A percentile compares a stretch with the other conserved stretches of the same genome.
Conservation (phyloP, 345 rosid genomes). For the Lepidium aucheri region DNA sequence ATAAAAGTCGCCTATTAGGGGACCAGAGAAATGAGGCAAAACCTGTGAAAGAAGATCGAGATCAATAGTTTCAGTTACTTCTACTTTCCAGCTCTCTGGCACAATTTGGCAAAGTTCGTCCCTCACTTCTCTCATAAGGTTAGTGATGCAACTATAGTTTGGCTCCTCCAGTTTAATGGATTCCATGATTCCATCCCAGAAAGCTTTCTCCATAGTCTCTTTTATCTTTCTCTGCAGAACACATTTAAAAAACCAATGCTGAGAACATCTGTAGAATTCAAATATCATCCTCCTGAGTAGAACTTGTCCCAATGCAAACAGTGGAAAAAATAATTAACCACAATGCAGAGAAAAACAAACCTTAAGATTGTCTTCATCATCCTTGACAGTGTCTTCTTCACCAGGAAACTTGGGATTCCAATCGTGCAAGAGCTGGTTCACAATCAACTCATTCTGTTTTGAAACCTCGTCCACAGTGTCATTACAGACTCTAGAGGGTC, state of each 20-base stretch:
- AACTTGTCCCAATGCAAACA: background rate
- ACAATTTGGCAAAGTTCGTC: constrained; percentile 84
- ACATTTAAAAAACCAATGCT: background rate
- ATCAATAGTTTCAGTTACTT: constrained; percentile 66
- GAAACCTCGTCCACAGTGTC: constrained; percentile 24
- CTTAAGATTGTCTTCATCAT: constrained; percentile 44
- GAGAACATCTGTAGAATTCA: background rate
- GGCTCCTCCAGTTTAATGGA: constrained; percentile 57
- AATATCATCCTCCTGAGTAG: background rate
- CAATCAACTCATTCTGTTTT: constrained; percentile 71
- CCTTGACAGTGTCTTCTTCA: constrained; percentile 27
- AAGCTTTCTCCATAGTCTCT: constrained; percentile 77
- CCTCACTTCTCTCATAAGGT: constrained; percentile 81
- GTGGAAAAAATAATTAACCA: background rate
- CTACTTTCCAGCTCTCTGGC: constrained; percentile 75
- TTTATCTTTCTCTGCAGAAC: constrained; percentile 54
- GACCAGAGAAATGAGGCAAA: background rate
- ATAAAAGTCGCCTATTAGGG: background rate
- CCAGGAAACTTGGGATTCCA: constrained; percentile 32
- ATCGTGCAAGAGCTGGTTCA: constrained; percentile 70
- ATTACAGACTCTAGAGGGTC: constrained; percentile 28
- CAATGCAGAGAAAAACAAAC: constrained; percentile 35
- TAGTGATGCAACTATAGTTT: constrained; percentile 51
- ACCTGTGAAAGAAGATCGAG: constrained; percentile 76
- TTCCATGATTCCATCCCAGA: constrained; percentile 79